phyloP scores from a whole-genome alignment of 2,329 filamentous ascomycete genomes.

The Bertia moriformis region DNA sequence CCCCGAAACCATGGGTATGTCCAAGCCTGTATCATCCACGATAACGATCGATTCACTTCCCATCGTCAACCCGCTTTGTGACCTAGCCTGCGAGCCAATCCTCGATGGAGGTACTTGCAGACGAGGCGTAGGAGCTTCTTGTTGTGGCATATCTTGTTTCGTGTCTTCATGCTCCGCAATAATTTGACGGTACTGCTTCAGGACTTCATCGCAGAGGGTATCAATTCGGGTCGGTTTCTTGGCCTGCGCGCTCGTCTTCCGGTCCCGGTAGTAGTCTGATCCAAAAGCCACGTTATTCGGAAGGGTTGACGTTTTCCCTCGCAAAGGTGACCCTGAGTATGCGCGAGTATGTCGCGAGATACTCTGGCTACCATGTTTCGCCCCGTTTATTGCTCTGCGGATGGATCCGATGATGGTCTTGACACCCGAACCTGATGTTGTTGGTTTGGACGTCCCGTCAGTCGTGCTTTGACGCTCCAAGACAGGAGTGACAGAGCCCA shows the following conservation, averaged over 20 bases:
- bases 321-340: background rate
- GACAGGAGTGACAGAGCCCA: background rate
- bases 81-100: background rate
- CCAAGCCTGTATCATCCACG: background rate
- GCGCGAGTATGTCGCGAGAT: background rate
- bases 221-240: background rate
- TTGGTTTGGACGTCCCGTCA: background rate
- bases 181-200: background rate
- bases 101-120: background rate
- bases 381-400: background rate
- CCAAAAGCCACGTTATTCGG: conserved; percentile 1
- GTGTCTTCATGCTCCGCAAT: background rate
- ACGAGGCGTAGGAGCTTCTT: background rate
- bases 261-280: background rate
- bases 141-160: background rate
- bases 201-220: background rate
- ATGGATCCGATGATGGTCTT: conserved; percentile 1
- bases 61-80: background rate
- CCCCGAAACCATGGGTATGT: background rate
- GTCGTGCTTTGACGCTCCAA: background rate
- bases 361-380: background rate
- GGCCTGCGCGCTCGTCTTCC: background rate
- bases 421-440: background rate
- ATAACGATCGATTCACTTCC: conserved; percentile 1
- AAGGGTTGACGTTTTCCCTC: background rate